Conservation (phyloP, 1,139 yeast genomes). For the Sugiyamaella pinicola region DNA sequence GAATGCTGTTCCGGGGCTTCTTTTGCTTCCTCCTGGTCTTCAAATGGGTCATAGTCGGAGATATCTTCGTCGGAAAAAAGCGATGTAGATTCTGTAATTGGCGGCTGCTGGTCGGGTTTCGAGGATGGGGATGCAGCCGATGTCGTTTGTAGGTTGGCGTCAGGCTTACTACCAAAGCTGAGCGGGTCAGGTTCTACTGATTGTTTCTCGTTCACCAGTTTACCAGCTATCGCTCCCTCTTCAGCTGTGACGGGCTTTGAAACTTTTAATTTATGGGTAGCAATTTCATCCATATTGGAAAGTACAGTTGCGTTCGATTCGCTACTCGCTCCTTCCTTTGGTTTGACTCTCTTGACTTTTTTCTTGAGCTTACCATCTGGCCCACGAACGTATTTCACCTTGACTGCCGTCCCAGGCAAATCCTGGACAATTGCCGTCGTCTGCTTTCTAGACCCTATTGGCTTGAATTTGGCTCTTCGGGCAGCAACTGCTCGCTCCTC, state of each 20-base stretch:
- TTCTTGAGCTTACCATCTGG: constrained; percentile 14
- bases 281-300: background rate
- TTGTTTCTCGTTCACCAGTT: background rate
- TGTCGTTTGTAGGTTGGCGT: background rate
- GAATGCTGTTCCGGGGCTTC: too few relatives aligned
- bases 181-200: too few relatives aligned
- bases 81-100: background rate
- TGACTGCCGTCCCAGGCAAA: background rate
- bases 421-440: background rate
- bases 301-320: background rate
- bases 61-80: constrained; percentile 16
- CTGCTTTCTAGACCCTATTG: constrained; percentile 8
- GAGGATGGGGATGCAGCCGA: background rate
- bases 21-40: background rate
- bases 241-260: too few relatives aligned
- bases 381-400: constrained; percentile 16
- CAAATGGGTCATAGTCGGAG: constrained; percentile 16
- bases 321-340: background rate
- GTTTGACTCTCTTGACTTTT: constrained; percentile 7
- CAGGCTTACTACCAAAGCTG: background rate
- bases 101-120: background rate
- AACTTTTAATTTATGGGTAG: too few relatives aligned
- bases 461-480: constrained; percentile 12
- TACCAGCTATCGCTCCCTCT: too few relatives aligned
- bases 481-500: constrained; percentile 3